These are phyloP conservation scores for Fusarium sacchari DNA, from an alignment of 2,329 filamentous ascomycete species.

Conservation along the genomic window DNA sequence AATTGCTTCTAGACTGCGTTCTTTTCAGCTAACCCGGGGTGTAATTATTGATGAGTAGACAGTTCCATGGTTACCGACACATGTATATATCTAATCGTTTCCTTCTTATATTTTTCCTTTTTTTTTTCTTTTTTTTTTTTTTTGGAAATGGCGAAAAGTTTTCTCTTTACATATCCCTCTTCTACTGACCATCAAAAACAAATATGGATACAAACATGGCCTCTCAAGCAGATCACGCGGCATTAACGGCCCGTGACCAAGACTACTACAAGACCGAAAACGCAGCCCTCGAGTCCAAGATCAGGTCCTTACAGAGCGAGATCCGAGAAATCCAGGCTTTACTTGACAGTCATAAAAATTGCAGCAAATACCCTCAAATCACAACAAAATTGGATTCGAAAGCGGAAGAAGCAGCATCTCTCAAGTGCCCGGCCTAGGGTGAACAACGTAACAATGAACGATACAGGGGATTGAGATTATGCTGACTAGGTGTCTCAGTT, in stretches of 20 bases:
- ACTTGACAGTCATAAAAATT: not conserved
- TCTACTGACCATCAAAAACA: not conserved
- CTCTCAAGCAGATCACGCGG: not conserved
- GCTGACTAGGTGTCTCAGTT: not conserved
- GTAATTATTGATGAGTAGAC: not conserved
- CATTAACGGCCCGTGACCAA: not conserved
- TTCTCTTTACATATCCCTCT: not conserved
- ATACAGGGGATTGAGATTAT: constrained; percentile 39
- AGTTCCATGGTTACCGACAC: not conserved
- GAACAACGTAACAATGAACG: fast-evolving
- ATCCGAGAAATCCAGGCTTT: not conserved
- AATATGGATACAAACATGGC: not conserved
- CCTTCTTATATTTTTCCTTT: fast-evolving
- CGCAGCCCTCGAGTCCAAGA: not conserved
- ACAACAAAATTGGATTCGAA: not conserved
- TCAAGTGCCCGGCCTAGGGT: not conserved
- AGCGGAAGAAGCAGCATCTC: not conserved
- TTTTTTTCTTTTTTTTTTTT: too few species aligned
- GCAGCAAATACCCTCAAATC: not conserved
- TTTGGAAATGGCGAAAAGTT: too few species aligned
- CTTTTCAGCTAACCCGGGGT: not conserved
- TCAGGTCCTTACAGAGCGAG: not conserved
- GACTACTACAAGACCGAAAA: not conserved
- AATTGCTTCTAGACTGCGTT: not conserved
- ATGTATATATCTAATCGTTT: not conserved